Base-by-base conservation (phyloP, 768 basidiomycete species). In the Mrakia hoshinonis region DNA sequence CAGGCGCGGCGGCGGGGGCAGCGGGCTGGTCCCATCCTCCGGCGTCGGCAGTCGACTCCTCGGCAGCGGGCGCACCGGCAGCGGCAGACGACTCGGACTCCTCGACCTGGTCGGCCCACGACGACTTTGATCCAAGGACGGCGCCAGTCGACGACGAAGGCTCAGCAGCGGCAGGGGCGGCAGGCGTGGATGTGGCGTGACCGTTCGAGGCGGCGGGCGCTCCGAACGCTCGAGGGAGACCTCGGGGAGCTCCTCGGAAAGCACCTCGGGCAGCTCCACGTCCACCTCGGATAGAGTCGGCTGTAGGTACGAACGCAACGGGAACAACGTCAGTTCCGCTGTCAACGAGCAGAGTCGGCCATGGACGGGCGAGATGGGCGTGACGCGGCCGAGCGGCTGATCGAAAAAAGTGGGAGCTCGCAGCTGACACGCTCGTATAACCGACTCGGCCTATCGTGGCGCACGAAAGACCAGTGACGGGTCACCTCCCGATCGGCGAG, bases 221-320 rank as follows among this genome's bases (percentile, higher is more conserved):
- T n/a, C 75, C 76, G 49, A 75, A 74, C 29, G 67, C 75, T 65
- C 74, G 36, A 74, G 66, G 52, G 75, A 76, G 22, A 49, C 79
- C 79, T 68, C 80, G 62, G 46, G 49, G 74, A 67, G 78, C 79
- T 47, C 80, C 79, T 65, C 79, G 76, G 67, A 75, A 71, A 58
- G 78, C 79, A 26, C 78, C 79, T 73, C 78, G 73, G 54, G 79
- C 79, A 6, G 47, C 52, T 31, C 66, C 77, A 43, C 77, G 77
- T 38, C 75, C 75, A 47, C 77, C 77, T 68, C 77, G 76, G 67
- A 74, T 72, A 34, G 76, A 75, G 46, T 76, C 77, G 75, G 38
- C 12, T 26, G 18, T 12, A 39, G 18, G 38, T 29, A n/a, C 31
- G 34, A 24, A 34, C 15, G 34, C 5, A 39, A 62, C 26, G 36